Evolutionary conservation across 805 yeast species (phyloP), one percentile per base, ranked within the genome.

Genomic region (Yarrowia porcina): DNA sequence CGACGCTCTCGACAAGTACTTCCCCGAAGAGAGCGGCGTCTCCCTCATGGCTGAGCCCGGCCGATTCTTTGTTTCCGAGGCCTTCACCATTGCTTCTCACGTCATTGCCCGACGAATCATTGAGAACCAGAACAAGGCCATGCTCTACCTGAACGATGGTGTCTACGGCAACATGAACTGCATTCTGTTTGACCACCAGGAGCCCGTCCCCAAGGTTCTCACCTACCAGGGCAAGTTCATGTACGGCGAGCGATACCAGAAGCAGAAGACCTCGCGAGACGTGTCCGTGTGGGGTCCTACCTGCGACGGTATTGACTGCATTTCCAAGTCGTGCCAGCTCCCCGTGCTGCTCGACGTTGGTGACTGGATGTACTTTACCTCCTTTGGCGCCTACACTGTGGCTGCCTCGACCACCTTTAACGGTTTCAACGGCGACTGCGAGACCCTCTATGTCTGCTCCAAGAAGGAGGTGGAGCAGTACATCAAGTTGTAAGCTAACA

Each of bases 231-330:
- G 80, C 44, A 71, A 77, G 47, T 82, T 80, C 71, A 74, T 74
- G 65, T 81, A 79, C 68, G 65, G 64, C 13, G 67, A 61, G 23
- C 35, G 30, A n/a, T 60, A 62, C n/a, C 60, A 60, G 28, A 63
- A 32, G 27, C 63, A 50, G 56, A 45, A 65, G 50, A 23, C 36
- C 6, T 30, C 49, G 18, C 57, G 63, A 57, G 66, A 62, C 25
- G 67, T 70, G 64, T 89, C 96, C 3, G 81, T 94, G 65, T 93
- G 99, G 99, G 99, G 99, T 6, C 99, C 98, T 47, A 93, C 98
- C 18, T 93, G 99, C 77, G 99, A 93, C 75, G 97, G 97, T 3
- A 79, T 93, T 66, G 99, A 93, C 74, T 88, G 96, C 73, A 83
- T 93, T 64, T 73, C 88, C 18, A 73, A 78, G 50, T 78, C 77